Conservation (phyloP, 305 asterid species). For the Salvia sclarea region DNA sequence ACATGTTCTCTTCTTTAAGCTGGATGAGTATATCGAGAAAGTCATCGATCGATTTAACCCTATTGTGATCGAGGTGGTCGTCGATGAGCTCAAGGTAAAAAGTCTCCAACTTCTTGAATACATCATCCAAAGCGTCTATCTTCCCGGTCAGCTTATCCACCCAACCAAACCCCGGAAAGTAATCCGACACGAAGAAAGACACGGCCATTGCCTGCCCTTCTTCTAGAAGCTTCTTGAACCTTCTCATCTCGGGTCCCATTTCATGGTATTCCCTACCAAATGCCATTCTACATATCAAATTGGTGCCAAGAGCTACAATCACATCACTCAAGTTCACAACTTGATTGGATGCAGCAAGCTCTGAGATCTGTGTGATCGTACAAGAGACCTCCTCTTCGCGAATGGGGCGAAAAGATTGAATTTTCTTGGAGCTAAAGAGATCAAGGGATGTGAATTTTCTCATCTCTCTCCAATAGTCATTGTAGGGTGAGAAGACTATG, state of each 20-base stretch:
- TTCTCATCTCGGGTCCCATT: too few species aligned
- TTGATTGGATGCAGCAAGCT: too few species aligned
- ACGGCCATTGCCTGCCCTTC: too few species aligned
- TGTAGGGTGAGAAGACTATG: neutral
- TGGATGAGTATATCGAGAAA: slow-evolving; percentile 21
- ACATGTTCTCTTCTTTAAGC: slow-evolving; percentile 7
- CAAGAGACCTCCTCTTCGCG: slow-evolving; percentile 18
- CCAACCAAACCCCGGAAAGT: slow-evolving; percentile 18
- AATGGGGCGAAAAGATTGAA: slow-evolving; percentile 20
- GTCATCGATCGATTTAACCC: slow-evolving; percentile 9
- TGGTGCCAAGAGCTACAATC: neutral
- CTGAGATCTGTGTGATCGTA: neutral
- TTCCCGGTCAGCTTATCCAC: neutral
- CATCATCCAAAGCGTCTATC: too few species aligned
- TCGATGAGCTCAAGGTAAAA: slow-evolving; percentile 42
- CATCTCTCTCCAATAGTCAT: slow-evolving; percentile 1
- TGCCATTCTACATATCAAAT: slow-evolving; percentile 28
- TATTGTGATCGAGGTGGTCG: slow-evolving; percentile 30
- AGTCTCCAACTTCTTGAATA: slow-evolving; percentile 16
- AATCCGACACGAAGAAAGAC: slow-evolving; percentile 28
- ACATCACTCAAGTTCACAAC: slow-evolving; percentile 4
- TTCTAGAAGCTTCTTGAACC: too few species aligned
- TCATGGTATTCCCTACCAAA: slow-evolving; percentile 37
- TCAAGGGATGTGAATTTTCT: neutral
- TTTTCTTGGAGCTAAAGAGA: neutral